Evolutionary conservation across 1,284 basidiomycete species (phyloP).

Genomic region (Inonotus obliquus): DNA sequence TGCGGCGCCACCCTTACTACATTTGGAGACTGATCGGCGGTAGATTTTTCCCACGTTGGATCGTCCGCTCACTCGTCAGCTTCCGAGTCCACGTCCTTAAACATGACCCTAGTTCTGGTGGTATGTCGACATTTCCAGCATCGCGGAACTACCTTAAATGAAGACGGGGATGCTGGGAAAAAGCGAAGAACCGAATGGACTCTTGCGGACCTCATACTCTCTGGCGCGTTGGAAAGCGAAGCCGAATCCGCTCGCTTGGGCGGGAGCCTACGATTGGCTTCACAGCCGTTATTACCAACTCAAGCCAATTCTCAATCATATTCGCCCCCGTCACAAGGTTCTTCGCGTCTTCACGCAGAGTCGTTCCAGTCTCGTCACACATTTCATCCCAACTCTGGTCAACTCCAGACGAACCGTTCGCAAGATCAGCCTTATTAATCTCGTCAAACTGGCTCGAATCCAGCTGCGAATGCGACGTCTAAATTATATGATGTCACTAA

Average conservation of each 20-base stretch:
- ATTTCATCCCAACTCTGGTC: neutral
- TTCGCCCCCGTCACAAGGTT: neutral
- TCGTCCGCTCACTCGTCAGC: no score
- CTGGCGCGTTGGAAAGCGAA: slow-evolving; percentile 30
- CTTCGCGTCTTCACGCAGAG: neutral
- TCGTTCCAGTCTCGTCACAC: neutral
- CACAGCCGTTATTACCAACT: neutral
- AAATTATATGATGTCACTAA: neutral
- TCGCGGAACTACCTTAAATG: no score
- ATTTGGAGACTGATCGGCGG: no score
- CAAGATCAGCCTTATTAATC: no score
- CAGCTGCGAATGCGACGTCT: neutral
- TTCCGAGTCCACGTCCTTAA: no score
- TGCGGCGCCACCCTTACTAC: no score
- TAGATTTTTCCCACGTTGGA: no score
- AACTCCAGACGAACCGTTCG: neutral
- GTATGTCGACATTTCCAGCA: no score
- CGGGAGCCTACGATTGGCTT: neutral
- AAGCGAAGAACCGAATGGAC: slow-evolving; percentile 26
- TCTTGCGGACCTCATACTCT: slow-evolving; percentile 34
- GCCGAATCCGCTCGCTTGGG: neutral
- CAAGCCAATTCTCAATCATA: neutral
- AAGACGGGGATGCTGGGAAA: slow-evolving; percentile 16
- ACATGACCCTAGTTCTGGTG: no score
- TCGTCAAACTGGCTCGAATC: neutral